Evolutionary conservation across 2,329 filamentous ascomycete species (phyloP).

Genomic region (Neopestalotiopsis rosae): DNA sequence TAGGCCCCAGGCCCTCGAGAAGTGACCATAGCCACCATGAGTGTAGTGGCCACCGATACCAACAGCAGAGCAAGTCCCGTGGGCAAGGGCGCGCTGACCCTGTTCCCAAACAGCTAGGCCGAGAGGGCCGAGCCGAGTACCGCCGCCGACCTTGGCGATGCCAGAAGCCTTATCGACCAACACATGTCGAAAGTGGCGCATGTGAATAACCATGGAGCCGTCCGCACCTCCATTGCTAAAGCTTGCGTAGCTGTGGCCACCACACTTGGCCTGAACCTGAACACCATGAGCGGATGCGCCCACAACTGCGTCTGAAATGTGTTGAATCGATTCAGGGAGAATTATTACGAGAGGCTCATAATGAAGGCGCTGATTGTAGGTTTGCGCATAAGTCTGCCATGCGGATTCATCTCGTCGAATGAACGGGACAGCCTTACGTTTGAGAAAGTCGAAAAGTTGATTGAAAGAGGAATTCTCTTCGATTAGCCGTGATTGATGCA

Average conservation of each 20-base stretch:
- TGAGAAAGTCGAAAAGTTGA: conserved; percentile 35
- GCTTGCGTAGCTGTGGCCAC: conserved; percentile 56
- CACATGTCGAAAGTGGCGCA: conserved; percentile 36
- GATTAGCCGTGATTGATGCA: background rate
- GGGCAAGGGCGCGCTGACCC: conserved; percentile 42
- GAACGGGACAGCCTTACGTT: conserved; percentile 5
- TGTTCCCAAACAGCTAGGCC: conserved; percentile 41
- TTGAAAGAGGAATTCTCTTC: conserved; percentile 17
- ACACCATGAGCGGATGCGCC: conserved; percentile 42
- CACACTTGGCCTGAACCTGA: conserved; percentile 54
- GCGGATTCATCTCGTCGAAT: background rate
- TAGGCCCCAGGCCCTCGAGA: conserved; percentile 54
- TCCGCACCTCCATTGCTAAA: conserved; percentile 44
- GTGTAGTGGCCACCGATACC: conserved; percentile 52
- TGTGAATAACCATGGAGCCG: conserved; percentile 40
- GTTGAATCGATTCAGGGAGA: conserved; percentile 29
- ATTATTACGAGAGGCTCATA: conserved; percentile 28
- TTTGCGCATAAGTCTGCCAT: conserved; percentile 11
- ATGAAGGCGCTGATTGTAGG: conserved; percentile 32
- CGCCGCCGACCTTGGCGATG: conserved; percentile 44
- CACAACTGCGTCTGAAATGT: conserved; percentile 46
- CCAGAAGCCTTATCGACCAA: conserved; percentile 20
- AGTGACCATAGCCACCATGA: conserved; percentile 51
- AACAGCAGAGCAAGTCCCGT: conserved; percentile 51
- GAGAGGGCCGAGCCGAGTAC: conserved; percentile 49